A percentile compares a stretch with the other conserved stretches of the same genome.
phyloP scores from a whole-genome alignment of 352 stramenopile species.

The Globisporangium perplexum region DNA sequence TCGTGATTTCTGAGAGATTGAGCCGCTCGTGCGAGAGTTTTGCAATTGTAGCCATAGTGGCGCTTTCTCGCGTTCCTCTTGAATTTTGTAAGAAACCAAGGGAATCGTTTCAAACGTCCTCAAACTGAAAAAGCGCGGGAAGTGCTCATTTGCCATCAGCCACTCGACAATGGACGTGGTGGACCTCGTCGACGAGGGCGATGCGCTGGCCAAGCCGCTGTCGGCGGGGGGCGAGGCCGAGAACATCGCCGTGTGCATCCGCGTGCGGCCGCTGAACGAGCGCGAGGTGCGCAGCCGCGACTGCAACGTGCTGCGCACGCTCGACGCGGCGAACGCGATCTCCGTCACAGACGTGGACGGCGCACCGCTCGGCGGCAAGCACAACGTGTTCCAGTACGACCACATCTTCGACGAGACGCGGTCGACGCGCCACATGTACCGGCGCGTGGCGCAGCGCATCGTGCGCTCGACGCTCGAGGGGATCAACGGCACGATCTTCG shows the following conservation, averaged over 20 bases:
- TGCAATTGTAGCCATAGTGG: too few relatives aligned
- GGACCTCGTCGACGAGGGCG: neutral
- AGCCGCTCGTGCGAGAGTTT: too few relatives aligned
- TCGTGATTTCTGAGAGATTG: too few relatives aligned
- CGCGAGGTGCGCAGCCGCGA: constrained; percentile 49
- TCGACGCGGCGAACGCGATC: constrained; percentile 41
- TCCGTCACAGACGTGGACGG: constrained; percentile 49
- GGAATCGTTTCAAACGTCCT: too few relatives aligned
- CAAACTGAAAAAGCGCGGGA: neutral
- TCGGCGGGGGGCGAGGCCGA: constrained; percentile 33
- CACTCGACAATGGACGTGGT: neutral
- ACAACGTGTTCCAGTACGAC: constrained; percentile 80
- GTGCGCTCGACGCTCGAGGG: constrained; percentile 61
- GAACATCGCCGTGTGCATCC: constrained; percentile 82
- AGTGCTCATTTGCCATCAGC: neutral
- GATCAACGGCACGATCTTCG: constrained; percentile 91
- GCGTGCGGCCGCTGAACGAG: constrained; percentile 72
- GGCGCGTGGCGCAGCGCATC: constrained; percentile 56
- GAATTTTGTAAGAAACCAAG: too few relatives aligned
- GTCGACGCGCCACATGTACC: constrained; percentile 54
- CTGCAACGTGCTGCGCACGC: constrained; percentile 30
- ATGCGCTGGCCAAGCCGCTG: neutral
- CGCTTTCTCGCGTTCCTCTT: too few relatives aligned
- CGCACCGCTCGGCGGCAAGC: constrained; percentile 47
- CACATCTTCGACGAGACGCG: constrained; percentile 59